phyloP scores from a whole-genome alignment of 1,284 basidiomycete genomes.

The Paramarasmius palmivorus region DNA sequence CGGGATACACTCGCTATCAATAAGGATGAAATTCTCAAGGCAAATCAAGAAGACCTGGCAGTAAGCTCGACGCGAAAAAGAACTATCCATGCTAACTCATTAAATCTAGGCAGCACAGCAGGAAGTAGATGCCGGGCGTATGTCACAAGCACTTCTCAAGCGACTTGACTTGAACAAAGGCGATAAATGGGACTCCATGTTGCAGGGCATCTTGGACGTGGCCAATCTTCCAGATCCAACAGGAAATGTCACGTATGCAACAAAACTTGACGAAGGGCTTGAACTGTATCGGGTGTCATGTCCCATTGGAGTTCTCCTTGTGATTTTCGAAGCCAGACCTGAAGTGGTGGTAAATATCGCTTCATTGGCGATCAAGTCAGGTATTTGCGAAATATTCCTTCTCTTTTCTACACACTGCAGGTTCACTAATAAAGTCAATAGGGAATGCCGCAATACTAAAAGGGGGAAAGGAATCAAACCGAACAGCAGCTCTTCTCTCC shows the following conservation, averaged over 20 bases:
- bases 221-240: conserved; percentile 85
- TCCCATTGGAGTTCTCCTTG: conserved; percentile 94
- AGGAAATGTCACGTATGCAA: conserved; percentile 86
- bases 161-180: conserved; percentile 84
- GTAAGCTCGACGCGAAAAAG: conserved; percentile 37
- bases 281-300: conserved; percentile 95
- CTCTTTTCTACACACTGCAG: conserved; percentile 2
- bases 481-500: conserved; percentile 76
- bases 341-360: conserved; percentile 99
- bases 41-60: conserved; percentile 81
- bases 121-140: conserved; percentile 81
- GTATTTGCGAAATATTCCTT: conserved; percentile 40
- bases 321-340: conserved; percentile 97
- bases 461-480: conserved; percentile 92
- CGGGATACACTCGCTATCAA: conserved; percentile 61
- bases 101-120: conserved; percentile 64
- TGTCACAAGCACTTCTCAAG: conserved; percentile 81
- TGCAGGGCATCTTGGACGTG: conserved; percentile 89
- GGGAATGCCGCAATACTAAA: conserved; percentile 96
- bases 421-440: conserved; percentile 25
- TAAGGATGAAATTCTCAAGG: conserved; percentile 72
- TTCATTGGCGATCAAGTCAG: conserved; percentile 93
- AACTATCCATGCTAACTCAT: conserved; percentile 1
- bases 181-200: conserved; percentile 94
- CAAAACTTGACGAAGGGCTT: conserved; percentile 81